A percentile compares a stretch with the other conserved stretches of the same genome.
phyloP scores from a whole-genome alignment of 345 rosid species.

The Citrus cavaleriei region DNA sequence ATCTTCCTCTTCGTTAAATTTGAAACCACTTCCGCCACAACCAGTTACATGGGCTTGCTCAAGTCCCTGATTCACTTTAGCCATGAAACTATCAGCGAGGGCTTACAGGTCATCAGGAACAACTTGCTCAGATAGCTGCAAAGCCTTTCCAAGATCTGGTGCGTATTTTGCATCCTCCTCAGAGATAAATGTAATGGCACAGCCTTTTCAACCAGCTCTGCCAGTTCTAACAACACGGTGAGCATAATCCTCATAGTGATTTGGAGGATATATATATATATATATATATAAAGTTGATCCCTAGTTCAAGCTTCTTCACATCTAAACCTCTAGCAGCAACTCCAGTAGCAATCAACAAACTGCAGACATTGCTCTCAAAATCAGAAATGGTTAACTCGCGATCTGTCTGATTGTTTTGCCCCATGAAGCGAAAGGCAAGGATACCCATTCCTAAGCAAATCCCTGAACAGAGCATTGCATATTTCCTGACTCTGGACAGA shows the following conservation, averaged over 20 bases:
- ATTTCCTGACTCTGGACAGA: conserved; percentile 91
- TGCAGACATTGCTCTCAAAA: conserved; percentile 90
- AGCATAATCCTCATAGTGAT: conserved; percentile 95
- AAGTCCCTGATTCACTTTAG: conserved; percentile 86
- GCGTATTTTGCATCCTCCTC: conserved; percentile 94
- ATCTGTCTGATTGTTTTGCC: conserved; percentile 91
- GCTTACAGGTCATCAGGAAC: conserved; percentile 89
- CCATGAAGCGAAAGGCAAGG: conserved; percentile 97
- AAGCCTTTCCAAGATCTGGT: conserved; percentile 92
- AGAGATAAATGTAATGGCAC: conserved; percentile 89
- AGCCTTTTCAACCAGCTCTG: conserved; percentile 92
- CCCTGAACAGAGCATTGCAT: conserved; percentile 80
- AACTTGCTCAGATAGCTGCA: conserved; percentile 94
- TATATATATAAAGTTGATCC: conserved; percentile 52
- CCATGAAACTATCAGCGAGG: conserved; percentile 84
- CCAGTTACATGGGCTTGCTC: conserved; percentile 98
- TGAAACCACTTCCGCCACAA: conserved; percentile 97
- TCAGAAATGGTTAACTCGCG: conserved; percentile 90
- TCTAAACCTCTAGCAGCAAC: conserved; percentile 96
- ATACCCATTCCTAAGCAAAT: conserved; percentile 70
- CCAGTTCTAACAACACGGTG: conserved; percentile 99
- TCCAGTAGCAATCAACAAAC: conserved; percentile 85
- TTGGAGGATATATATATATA: conserved; percentile 55
- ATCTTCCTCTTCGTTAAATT: conserved; percentile 96
- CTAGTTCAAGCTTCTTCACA: conserved; percentile 96